These are phyloP conservation scores for Apostasia ramifera DNA, from an alignment of 106 monocot species.

Conservation along the genomic window DNA sequence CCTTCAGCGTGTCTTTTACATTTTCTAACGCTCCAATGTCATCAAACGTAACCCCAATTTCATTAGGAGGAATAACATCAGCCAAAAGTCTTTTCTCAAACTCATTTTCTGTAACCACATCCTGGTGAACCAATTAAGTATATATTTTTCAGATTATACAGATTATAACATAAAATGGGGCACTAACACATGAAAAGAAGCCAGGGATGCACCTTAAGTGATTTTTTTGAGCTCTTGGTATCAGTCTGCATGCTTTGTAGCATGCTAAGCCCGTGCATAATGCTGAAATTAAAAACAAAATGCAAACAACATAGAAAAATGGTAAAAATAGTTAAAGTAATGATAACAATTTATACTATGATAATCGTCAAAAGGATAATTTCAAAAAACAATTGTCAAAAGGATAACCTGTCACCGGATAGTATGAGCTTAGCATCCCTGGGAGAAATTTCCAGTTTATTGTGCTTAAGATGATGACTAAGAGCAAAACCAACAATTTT, in stretches of 20 bases:
- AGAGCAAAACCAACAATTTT: conserved; percentile 91
- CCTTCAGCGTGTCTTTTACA: conserved; percentile 77
- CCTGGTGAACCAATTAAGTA: conserved; percentile 27
- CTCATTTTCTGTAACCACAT: conserved; percentile 81
- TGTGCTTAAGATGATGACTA: conserved; percentile 65
- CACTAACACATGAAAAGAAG: background rate
- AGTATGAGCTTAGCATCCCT: conserved; percentile 55
- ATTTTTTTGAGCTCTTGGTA: conserved; percentile 71
- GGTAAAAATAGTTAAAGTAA: too few relatives aligned
- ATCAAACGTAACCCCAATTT: conserved; percentile 84
- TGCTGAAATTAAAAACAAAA: conserved; percentile 20
- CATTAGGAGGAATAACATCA: conserved; percentile 83
- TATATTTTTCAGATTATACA: too few relatives aligned
- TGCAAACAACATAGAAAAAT: too few relatives aligned
- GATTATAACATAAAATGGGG: too few relatives aligned
- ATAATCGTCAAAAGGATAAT: too few relatives aligned
- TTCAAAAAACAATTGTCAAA: background rate
- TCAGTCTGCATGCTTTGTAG: conserved; percentile 57
- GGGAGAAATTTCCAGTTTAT: conserved; percentile 10
- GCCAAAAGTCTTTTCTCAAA: conserved; percentile 86
- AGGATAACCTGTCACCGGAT: conserved; percentile 35
- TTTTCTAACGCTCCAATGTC: conserved; percentile 83
- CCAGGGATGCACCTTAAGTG: conserved; percentile 46
- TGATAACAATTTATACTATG: too few relatives aligned
- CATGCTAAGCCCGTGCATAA: conserved; percentile 51